Evolutionary conservation across 1,284 basidiomycete genomes (phyloP).

Genomic region (Pseudozyma tsukubaensis): DNA sequence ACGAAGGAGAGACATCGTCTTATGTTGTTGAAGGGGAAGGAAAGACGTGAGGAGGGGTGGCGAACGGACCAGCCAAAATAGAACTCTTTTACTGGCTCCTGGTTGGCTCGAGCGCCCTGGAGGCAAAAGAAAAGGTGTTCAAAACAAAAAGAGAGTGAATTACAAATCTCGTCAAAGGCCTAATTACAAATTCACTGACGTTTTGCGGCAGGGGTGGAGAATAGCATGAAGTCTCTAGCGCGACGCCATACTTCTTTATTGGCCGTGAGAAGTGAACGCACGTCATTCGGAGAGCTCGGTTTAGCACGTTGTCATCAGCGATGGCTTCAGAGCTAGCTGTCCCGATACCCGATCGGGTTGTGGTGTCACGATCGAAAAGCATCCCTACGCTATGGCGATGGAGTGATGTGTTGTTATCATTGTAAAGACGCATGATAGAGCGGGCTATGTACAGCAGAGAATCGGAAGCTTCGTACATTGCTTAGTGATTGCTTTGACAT

Average conservation of each 20-base stretch:
- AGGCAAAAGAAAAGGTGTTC: background rate
- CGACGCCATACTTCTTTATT: background rate
- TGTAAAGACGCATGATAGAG: too few species aligned
- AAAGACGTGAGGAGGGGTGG: constrained; percentile 7
- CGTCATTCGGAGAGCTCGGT: background rate
- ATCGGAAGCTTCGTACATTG: too few species aligned
- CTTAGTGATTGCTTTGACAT: too few species aligned
- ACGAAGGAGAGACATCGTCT: background rate
- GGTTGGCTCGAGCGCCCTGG: constrained; percentile 7
- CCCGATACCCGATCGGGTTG: too few species aligned
- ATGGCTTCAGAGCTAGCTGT: too few species aligned
- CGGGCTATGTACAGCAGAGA: too few species aligned
- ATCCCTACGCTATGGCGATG: too few species aligned
- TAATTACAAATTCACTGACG: too few species aligned
- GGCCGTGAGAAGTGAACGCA: background rate
- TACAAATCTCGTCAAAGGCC: background rate
- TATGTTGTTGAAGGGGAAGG: background rate
- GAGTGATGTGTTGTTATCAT: too few species aligned
- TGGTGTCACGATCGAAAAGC: too few species aligned
- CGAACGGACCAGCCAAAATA: constrained; percentile 28
- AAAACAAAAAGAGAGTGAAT: background rate
- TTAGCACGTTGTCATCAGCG: too few species aligned
- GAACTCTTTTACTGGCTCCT: background rate
- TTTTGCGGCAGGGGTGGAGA: background rate
- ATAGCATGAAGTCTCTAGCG: background rate